Percentiles rank a stretch among this genome's conserved stretches.
Evolutionary conservation across 2,329 filamentous ascomycete genomes (phyloP).

Genomic region (Botrytis aclada): DNA sequence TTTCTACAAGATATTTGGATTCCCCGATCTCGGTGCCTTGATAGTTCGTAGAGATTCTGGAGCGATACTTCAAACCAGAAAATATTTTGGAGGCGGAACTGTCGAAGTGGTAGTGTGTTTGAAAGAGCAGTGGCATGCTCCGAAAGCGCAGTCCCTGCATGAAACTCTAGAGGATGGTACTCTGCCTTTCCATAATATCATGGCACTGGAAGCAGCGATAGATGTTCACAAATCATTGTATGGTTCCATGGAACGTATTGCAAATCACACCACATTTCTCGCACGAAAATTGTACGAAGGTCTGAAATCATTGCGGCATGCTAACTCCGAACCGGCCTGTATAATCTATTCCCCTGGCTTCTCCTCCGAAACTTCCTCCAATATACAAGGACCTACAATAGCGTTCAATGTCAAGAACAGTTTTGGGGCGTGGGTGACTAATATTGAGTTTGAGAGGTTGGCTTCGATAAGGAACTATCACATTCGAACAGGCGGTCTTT

Average conservation of each 20-base stretch:
- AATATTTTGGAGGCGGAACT: conserved; percentile 91
- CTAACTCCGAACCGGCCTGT: conserved; percentile 49
- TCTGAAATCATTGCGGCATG: conserved; percentile 61
- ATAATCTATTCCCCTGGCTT: conserved; percentile 36
- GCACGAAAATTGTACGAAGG: conserved; percentile 55
- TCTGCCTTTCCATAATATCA: conserved; percentile 82
- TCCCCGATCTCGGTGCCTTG: conserved; percentile 83
- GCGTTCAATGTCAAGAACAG: conserved; percentile 78
- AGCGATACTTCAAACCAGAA: conserved; percentile 60
- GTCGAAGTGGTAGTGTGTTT: conserved; percentile 81
- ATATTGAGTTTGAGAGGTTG: conserved; percentile 83
- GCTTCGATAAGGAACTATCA: conserved; percentile 76
- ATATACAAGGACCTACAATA: conserved; percentile 67
- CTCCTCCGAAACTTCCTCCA: conserved; percentile 32
- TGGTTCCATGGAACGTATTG: conserved; percentile 65
- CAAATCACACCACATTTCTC: conserved; percentile 68
- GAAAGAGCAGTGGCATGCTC: conserved; percentile 79
- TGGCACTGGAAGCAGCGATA: conserved; percentile 75
- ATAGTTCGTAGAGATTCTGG: conserved; percentile 73
- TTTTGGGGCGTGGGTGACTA: conserved; percentile 70
- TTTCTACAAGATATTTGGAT: conserved; percentile 98
- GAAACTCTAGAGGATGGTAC: conserved; percentile 89
- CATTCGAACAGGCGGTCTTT: conserved; percentile 82
- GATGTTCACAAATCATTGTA: conserved; percentile 67
- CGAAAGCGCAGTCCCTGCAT: conserved; percentile 70